Evolutionary conservation across 352 stramenopile genomes (phyloP), one percentile per base, ranked within the genome.

Genomic region (Globisporangium paroecandrum): DNA sequence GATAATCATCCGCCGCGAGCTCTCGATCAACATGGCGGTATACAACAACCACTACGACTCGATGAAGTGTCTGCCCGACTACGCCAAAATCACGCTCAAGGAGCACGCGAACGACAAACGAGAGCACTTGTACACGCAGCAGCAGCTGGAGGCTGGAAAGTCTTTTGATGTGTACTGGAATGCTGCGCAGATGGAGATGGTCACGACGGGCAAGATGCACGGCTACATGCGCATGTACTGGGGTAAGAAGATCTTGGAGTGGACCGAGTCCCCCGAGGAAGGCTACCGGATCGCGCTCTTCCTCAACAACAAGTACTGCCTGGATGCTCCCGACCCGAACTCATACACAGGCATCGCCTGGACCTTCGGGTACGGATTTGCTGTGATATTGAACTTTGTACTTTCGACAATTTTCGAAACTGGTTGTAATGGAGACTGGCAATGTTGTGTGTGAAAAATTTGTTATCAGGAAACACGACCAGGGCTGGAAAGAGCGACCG

Each of bases 191-290:
- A 70, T 98, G 20, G 93, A 99, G 72, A 77, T 99, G 62, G 88
- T 99, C 4, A 71, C 85, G 51, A 94, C 96, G 54, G 98, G 97
- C 27, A 97, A 98, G 53, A 93, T 95, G 85, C 87, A 95, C 71
- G 86, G 88, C 70, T 97, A 93, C 74, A 93, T 96, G 86, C 90
- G 97, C 59, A 99, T 99, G 98, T 99, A 99, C 80, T 99, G 98
- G 98, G 97, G 91, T 47, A 99, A 99, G 80, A 99, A 99, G 76
- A 97, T 99, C 59, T 79, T 99, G 18, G 97, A 99, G 75, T 99
- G 98, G 98, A 99, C 97, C 1, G 59, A 76, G 24, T 88, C 86
- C 10, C 97, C 97, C 0, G 74, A 89, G 43, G 82, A 98, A 69
- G 97, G 96, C 6, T 93, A 99, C 27, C 68, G 84, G n/a, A 95